A percentile compares a stretch with the other conserved stretches of the same genome.
phyloP scores from a whole-genome alignment of 2,329 filamentous ascomycete genomes.

The Colletotrichum lupini region DNA sequence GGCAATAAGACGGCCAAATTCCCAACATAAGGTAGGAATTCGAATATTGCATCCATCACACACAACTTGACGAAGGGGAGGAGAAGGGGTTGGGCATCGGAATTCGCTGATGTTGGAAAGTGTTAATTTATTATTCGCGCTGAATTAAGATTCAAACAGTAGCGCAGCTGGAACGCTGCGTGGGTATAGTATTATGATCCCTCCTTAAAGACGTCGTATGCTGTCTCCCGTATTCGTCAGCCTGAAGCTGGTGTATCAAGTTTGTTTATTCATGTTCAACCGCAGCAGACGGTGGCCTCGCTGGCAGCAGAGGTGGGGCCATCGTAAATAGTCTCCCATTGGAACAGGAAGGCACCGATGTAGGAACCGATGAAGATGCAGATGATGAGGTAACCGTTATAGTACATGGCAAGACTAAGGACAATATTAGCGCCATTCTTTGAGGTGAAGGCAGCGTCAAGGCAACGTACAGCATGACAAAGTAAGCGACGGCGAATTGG shows the following conservation, averaged over 20 bases:
- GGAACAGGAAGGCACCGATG: slow-evolving; percentile 78
- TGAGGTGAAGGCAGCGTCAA: neutral
- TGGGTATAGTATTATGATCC: neutral
- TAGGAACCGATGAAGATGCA: slow-evolving; percentile 83
- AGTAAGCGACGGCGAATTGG: slow-evolving; percentile 81
- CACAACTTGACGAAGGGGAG: too few species aligned
- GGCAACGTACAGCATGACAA: slow-evolving; percentile 73
- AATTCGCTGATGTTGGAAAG: too few species aligned
- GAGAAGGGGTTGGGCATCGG: too few species aligned
- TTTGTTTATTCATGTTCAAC: slow-evolving; percentile 40
- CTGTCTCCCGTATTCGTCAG: too few species aligned
- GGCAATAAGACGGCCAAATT: too few species aligned
- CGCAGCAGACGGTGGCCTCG: slow-evolving; percentile 55
- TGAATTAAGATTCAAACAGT: neutral
- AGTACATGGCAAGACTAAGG: slow-evolving; percentile 65
- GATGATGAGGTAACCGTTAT: slow-evolving; percentile 81
- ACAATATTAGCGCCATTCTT: neutral
- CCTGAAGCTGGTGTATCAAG: neutral
- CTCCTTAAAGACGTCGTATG: neutral
- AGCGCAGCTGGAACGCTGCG: neutral
- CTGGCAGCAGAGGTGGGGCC: slow-evolving; percentile 47
- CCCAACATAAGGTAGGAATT: too few species aligned
- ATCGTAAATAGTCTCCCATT: slow-evolving; percentile 69
- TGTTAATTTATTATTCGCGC: neutral
- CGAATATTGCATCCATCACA: too few species aligned